A percentile compares a stretch with the other conserved stretches of the same genome.
These are phyloP conservation scores for Ilyonectria destructans DNA, from an alignment of 2,329 filamentous ascomycete genomes.

Conservation along the genomic window DNA sequence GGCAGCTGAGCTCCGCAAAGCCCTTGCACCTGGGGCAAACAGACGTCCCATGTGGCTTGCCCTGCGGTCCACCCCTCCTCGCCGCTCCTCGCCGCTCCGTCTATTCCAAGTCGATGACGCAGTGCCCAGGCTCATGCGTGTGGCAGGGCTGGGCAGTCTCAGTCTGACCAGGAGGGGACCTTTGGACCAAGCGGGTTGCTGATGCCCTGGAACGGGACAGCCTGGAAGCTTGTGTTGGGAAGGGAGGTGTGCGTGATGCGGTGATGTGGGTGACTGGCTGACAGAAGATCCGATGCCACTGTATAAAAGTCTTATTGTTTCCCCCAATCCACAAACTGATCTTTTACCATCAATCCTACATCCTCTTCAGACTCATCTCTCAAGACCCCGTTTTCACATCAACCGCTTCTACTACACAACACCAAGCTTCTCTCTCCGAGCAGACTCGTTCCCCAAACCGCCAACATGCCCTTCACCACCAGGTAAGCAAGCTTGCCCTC, in stretches of 20 bases:
- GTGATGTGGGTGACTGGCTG: constrained; percentile 37
- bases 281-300: constrained; percentile 31
- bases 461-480: constrained; percentile 73
- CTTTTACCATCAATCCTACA: constrained; percentile 14
- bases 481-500: constrained; percentile 64
- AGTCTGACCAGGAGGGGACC: constrained; percentile 21
- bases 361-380: constrained; percentile 12
- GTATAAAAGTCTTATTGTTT: constrained; percentile 45
- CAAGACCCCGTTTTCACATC: constrained; percentile 18
- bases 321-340: constrained; percentile 25
- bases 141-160: constrained; percentile 39
- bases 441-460: constrained; percentile 39
- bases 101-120: constrained; percentile 54
- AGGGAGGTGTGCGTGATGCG: constrained; percentile 31
- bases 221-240: constrained; percentile 36
- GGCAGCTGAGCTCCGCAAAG: constrained; percentile 1
- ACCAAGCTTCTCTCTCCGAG: constrained; percentile 31
- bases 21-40: background rate
- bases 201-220: constrained; percentile 40
- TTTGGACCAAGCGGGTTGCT: constrained; percentile 10
- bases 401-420: constrained; percentile 19
- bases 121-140: constrained; percentile 44
- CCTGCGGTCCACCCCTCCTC: constrained; percentile 4
- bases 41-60: constrained; percentile 10
- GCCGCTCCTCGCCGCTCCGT: background rate